These are phyloP conservation scores for Boletus semigastroideus DNA, from an alignment of 1,284 basidiomycete genomes.

Conservation along the genomic window DNA sequence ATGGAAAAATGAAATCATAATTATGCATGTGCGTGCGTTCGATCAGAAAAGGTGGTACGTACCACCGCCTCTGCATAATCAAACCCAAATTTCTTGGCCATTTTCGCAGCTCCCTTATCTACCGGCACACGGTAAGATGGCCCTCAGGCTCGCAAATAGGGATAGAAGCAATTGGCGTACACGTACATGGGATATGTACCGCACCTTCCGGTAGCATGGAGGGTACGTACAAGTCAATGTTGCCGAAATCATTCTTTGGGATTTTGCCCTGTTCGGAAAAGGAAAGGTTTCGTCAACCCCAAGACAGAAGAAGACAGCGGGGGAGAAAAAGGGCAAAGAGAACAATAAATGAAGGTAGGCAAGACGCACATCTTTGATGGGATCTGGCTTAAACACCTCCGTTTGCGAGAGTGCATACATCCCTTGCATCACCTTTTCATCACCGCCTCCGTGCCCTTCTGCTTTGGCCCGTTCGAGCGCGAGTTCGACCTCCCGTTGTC, in stretches of 20 bases:
- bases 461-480: constrained; percentile 44
- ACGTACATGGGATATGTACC: constrained; percentile 85
- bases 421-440: constrained; percentile 77
- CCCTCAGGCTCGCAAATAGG: constrained; percentile 3
- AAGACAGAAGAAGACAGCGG: not conserved
- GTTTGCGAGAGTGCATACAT: constrained; percentile 89
- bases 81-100: constrained; percentile 84
- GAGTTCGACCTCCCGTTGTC: constrained; percentile 83
- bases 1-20: constrained; percentile 6
- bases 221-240: constrained; percentile 94
- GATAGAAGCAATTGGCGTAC: constrained; percentile 10
- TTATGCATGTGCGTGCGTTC: constrained; percentile 10
- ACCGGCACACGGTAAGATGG: constrained; percentile 9
- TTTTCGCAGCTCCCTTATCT: constrained; percentile 89
- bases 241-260: constrained; percentile 95
- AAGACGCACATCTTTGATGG: constrained; percentile 76
- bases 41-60: constrained; percentile 32
- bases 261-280: constrained; percentile 70
- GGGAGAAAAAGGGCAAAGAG: not conserved
- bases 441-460: constrained; percentile 37
- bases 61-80: constrained; percentile 94
- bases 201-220: constrained; percentile 93
- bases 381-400: constrained; percentile 74
- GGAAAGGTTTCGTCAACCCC: constrained; percentile 10
- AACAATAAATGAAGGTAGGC: constrained; percentile 30